phyloP scores from a whole-genome alignment of 371 early-diverging fungal genomes.

The Saksenaea vasiformis region DNA sequence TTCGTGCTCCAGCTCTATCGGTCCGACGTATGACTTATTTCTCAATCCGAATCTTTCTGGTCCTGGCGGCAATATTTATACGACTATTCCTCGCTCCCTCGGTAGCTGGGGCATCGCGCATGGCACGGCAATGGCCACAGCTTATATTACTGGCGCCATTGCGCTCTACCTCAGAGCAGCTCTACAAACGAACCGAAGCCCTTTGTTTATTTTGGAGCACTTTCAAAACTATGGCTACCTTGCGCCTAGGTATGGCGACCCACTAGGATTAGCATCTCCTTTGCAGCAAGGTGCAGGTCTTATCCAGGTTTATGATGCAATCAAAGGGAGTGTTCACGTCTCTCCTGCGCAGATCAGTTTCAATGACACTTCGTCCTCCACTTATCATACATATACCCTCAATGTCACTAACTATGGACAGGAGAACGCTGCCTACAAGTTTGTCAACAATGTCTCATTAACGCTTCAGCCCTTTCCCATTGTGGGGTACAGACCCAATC shows the following conservation, averaged over 20 bases:
- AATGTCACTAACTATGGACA: constrained; percentile 60
- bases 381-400: constrained; percentile 39
- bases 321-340: constrained; percentile 50
- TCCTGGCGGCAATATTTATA: constrained; percentile 69
- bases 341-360: constrained; percentile 66
- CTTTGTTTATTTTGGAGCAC: constrained; percentile 25
- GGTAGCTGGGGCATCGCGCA: constrained; percentile 54
- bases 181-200: constrained; percentile 18
- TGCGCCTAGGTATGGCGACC: constrained; percentile 20
- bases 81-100: constrained; percentile 53
- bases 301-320: constrained; percentile 64
- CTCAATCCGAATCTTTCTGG: constrained; percentile 61
- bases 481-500: constrained; percentile 28
- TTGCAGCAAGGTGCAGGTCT: constrained; percentile 74
- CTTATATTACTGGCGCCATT: constrained; percentile 69
- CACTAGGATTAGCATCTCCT: constrained; percentile 26
- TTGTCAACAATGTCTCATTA: constrained; percentile 39
- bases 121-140: constrained; percentile 69
- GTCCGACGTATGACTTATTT: constrained; percentile 31
- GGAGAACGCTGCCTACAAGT: constrained; percentile 47
- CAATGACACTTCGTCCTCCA: constrained; percentile 59
- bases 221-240: constrained; percentile 54
- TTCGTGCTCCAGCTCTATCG: constrained; percentile 45
- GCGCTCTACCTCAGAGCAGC: constrained; percentile 60
- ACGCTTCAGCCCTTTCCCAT: constrained; percentile 33